Conservation (phyloP, 2,329 filamentous ascomycete species). For the Tolypocladium pustulatum region DNA sequence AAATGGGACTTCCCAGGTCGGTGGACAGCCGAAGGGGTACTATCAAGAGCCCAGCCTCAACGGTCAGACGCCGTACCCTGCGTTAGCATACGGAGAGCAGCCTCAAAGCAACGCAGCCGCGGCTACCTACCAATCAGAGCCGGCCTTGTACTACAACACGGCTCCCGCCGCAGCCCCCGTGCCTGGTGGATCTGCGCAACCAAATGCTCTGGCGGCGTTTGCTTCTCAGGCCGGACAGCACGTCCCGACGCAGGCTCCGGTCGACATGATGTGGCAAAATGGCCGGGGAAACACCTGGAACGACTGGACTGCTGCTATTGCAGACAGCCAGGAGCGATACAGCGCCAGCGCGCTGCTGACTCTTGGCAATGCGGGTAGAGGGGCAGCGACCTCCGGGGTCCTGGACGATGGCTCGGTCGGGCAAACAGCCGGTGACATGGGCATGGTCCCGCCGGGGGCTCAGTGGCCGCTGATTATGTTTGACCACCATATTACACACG, state of each 20-base stretch:
- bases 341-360: conserved; percentile 38
- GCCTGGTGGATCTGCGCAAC: conserved; percentile 10
- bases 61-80: conserved; percentile 17
- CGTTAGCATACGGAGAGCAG: conserved; percentile 19
- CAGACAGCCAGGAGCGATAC: conserved; percentile 37
- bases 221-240: conserved; percentile 26
- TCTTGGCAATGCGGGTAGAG: conserved; percentile 21
- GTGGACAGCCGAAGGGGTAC: conserved; percentile 13
- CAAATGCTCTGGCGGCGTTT: conserved; percentile 29
- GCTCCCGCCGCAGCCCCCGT: conserved; percentile 3
- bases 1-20: conserved; percentile 6
- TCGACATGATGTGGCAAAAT: conserved; percentile 22
- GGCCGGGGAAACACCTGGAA: conserved; percentile 36
- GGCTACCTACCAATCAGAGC: conserved; percentile 14
- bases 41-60: conserved; percentile 16
- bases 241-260: conserved; percentile 10
- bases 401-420: conserved; percentile 2
- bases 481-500: conserved; percentile 10
- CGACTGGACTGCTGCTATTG: conserved; percentile 43
- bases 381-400: not conserved
- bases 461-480: conserved; percentile 22
- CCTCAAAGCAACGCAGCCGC: conserved; percentile 10
- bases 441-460: conserved; percentile 14
- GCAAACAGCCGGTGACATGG: conserved; percentile 9
- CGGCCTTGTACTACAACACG: conserved; percentile 18